A percentile compares a stretch with the other conserved stretches of the same genome.
These are phyloP conservation scores for Wallacemonas rigidus DNA, from an alignment of 208 protist species.

Conservation along the genomic window DNA sequence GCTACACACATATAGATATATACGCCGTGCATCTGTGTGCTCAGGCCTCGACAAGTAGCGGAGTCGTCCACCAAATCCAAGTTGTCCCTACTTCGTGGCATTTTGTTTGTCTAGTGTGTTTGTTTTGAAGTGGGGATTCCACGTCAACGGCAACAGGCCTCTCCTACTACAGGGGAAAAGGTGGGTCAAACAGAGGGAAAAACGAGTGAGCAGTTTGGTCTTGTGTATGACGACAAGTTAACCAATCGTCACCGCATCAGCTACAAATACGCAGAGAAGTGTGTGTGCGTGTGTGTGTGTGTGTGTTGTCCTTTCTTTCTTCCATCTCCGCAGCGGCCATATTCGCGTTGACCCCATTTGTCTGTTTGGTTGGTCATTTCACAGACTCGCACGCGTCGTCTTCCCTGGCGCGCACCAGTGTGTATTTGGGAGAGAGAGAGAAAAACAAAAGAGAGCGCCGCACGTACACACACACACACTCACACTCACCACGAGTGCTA, in stretches of 20 bases:
- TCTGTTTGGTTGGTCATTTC: not conserved
- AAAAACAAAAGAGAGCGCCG: not conserved
- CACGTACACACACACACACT: too few species aligned
- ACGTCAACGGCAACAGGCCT: not conserved
- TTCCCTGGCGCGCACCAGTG: too few species aligned
- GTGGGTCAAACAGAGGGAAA: conserved; percentile 16
- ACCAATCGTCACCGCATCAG: not conserved
- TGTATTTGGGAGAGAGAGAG: too few species aligned
- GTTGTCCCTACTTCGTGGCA: too few species aligned
- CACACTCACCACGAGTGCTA: not conserved
- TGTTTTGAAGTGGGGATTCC: not conserved
- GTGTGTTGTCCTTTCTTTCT: not conserved
- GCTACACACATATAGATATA: too few species aligned
- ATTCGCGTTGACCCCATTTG: not conserved
- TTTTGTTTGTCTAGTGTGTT: not conserved
- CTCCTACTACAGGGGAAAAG: conserved; percentile 3
- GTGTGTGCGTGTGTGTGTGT: not conserved
- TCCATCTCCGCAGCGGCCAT: too few species aligned
- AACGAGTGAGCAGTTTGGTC: not conserved
- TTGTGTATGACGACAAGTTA: not conserved
- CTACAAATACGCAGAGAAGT: not conserved
- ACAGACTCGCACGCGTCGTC: too few species aligned
- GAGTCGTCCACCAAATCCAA: too few species aligned
- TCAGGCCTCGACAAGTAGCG: too few species aligned
- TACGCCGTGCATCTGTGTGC: too few species aligned